These are phyloP conservation scores for Ophiostoma ips DNA, from an alignment of 2,329 filamentous ascomycete species.

Conservation along the genomic window DNA sequence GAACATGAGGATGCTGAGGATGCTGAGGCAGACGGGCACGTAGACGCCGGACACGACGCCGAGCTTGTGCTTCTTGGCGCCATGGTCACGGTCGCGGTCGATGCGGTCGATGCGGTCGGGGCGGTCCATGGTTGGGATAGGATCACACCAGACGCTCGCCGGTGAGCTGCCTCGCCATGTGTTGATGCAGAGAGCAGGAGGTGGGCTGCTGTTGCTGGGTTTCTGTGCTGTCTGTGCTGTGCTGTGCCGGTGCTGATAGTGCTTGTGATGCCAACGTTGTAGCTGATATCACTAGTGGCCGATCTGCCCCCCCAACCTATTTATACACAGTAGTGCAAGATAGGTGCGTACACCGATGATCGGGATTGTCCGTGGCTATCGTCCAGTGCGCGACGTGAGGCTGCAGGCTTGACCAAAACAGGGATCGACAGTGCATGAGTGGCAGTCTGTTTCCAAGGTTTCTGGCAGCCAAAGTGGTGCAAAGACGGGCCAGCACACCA, in stretches of 20 bases:
- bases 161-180: not conserved
- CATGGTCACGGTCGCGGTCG: slow-evolving; percentile 12
- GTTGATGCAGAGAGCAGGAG: not conserved
- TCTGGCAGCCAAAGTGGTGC: not conserved
- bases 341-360: too few species aligned
- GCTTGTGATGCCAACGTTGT: too few species aligned
- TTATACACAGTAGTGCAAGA: too few species aligned
- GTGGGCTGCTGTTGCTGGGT: too few species aligned
- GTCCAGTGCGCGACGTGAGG: not conserved
- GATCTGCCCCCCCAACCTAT: too few species aligned
- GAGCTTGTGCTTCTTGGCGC: slow-evolving; percentile 43
- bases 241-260: too few species aligned
- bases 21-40: slow-evolving; percentile 78
- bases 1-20: slow-evolving; percentile 86
- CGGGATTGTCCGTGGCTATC: too few species aligned
- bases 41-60: slow-evolving; percentile 69
- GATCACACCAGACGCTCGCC: not conserved
- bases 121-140: slow-evolving; percentile 21
- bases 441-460: slow-evolving; percentile 6
- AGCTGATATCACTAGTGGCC: too few species aligned
- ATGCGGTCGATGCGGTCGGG: slow-evolving; percentile 24
- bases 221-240: too few species aligned
- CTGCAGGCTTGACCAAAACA: slow-evolving; percentile 1
- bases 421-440: slow-evolving; percentile 9
- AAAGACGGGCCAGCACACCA: not conserved